These are phyloP conservation scores for Sclerotinia glacialis DNA, from an alignment of 2,329 filamentous ascomycete species.

Conservation along the genomic window DNA sequence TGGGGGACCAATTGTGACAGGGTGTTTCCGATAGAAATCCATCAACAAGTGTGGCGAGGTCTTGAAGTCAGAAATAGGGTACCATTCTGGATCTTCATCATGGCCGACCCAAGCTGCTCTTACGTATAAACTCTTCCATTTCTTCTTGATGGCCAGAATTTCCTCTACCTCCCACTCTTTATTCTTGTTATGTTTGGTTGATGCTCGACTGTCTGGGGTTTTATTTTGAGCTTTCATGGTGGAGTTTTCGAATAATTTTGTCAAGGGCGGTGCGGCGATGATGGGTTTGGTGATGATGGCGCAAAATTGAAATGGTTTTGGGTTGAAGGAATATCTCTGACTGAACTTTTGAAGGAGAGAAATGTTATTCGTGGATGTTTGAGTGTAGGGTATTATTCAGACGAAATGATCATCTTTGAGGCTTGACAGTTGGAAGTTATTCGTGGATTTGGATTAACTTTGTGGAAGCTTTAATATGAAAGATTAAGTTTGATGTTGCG, in stretches of 20 bases:
- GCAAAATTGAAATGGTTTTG: background rate
- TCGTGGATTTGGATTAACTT: no score
- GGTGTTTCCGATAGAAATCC: background rate
- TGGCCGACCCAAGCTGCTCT: background rate
- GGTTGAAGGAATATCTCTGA: background rate
- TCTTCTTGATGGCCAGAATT: background rate
- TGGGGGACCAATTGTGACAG: background rate
- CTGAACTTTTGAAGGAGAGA: background rate
- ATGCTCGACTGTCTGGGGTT: background rate
- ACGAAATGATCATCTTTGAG: no score
- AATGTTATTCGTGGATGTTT: background rate
- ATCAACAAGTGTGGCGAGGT: background rate
- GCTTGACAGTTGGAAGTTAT: no score
- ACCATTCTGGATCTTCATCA: background rate
- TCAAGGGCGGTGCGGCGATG: background rate
- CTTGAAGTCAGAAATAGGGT: constrained; percentile 2
- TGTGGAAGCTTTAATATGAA: no score
- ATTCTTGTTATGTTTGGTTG: background rate
- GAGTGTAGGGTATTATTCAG: no score
- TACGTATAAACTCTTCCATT: background rate
- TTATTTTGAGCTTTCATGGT: background rate
- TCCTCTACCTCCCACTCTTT: constrained; percentile 3
- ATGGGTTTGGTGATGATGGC: no score
- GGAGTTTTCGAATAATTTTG: background rate
- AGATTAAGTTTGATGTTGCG: no score